Evolutionary conservation across 305 asterid species (phyloP).

Genomic region (Caryopteris hybrid): DNA sequence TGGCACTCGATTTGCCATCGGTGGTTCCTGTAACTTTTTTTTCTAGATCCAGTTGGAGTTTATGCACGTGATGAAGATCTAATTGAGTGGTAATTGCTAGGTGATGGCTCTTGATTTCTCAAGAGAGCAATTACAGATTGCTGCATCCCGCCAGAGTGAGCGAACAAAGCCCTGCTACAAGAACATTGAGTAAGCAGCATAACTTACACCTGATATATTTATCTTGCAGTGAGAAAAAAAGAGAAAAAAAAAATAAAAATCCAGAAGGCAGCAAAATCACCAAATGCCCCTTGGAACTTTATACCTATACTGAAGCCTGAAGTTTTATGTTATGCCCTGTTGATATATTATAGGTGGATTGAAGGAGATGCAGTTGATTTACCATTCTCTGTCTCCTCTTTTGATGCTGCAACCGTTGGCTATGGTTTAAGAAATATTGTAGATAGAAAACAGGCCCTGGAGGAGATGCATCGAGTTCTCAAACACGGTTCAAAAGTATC

Average conservation of each 20-base stretch:
- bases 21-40: neutral
- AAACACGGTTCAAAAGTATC: conserved; percentile 73
- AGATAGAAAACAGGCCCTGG: conserved; percentile 56
- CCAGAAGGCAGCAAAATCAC: neutral
- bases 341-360: conserved; percentile 57
- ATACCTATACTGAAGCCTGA: no score
- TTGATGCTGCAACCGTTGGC: conserved; percentile 85
- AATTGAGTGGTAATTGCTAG: conserved; percentile 29
- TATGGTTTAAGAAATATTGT: conserved; percentile 75
- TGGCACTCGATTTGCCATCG: neutral
- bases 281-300: neutral
- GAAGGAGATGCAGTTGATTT: conserved; percentile 78
- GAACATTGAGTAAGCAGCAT: conserved; percentile 70
- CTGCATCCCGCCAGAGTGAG: conserved; percentile 63
- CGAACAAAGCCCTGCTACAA: conserved; percentile 57
- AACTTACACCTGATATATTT: conserved; percentile 13
- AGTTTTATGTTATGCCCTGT: neutral
- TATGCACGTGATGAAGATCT: neutral
- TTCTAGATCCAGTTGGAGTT: neutral
- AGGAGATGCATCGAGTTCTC: conserved; percentile 68
- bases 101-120: conserved; percentile 92
- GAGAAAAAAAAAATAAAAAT: no score
- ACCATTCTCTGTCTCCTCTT: conserved; percentile 62
- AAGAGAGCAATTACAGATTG: conserved; percentile 61
- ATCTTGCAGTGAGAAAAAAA: conserved; percentile 1